Evolutionary conservation across 768 basidiomycete genomes (phyloP), one percentile per base, ranked within the genome.

Genomic region (Polyporus arcularius): DNA sequence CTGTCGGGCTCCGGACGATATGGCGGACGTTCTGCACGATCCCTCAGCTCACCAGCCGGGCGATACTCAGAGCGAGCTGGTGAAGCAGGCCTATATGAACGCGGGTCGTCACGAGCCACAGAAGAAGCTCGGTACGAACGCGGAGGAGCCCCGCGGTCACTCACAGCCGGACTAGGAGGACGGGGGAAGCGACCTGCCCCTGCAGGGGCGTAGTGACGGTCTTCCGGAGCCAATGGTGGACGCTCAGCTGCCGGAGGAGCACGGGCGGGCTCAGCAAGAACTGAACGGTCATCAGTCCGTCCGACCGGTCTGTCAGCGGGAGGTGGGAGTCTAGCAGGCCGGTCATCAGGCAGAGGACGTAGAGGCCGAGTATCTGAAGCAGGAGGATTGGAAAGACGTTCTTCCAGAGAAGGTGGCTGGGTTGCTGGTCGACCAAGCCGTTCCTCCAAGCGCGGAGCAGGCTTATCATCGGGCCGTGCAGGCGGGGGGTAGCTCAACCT

Each of bases 41-140:
- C 59, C 58, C 62, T 53, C 11, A 57, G 47, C 28, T 58, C 62
- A 6, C 31, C 65, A 9, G 43, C 52, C 14, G 61, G 60, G 21
- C 66, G 60, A 41, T 52, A 61, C 48, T 66, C 68, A 58, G 69
- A 67, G 28, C 58, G 65, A 21, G 58, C 60, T 48, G 57, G 60
- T 43, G 61, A 63, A 48, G 57, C 60, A 18, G 65, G 65, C 47
- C 64, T 62, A 60, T 60, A 65, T 14, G 60, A 52, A 15, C 67
- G 58, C 10, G 63, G 42, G 18, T 68, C 65, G 18, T 71, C 69
- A 46, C 68, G 66, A n/a, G 64, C 65, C 0, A 67, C 59, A 55
- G 72, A 68, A 28, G 64, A 50, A 4, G 72, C 65, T 41, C 71
- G 70, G 41, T 60, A 53, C 28, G 58, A 14, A 28, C 32, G 68